A percentile compares a stretch with the other conserved stretches of the same genome.
These are phyloP conservation scores for Acacia pycnantha DNA, from an alignment of 331 rosid genomes.

Conservation along the genomic window DNA sequence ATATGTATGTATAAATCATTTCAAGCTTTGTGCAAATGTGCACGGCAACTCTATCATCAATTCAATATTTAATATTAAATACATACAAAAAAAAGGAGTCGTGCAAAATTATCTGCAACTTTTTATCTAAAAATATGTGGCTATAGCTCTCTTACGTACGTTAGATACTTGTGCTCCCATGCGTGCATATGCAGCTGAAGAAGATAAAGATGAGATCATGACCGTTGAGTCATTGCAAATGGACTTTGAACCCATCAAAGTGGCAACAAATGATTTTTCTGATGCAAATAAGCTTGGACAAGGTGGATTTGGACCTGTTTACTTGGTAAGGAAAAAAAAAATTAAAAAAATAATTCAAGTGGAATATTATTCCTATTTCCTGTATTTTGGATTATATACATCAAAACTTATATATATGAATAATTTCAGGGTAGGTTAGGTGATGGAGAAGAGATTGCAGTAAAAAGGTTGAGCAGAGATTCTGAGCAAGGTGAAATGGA, in stretches of 20 bases:
- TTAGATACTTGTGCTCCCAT: not conserved
- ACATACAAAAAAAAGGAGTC: not conserved
- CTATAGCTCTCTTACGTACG: not conserved
- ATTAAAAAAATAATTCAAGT: not conserved
- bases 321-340: constrained; percentile 20
- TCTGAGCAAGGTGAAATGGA: constrained; percentile 29
- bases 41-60: not conserved
- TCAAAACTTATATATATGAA: not conserved
- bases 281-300: constrained; percentile 37
- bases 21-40: not conserved
- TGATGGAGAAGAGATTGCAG: constrained; percentile 39
- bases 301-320: constrained; percentile 43
- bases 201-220: not conserved
- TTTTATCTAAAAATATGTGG: not conserved
- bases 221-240: constrained; percentile 14
- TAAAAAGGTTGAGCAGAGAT: constrained; percentile 31
- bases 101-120: too few species aligned
- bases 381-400: not conserved
- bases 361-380: not conserved
- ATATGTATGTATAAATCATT: too few species aligned
- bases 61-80: too few species aligned
- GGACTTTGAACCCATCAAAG: constrained; percentile 1
- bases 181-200: not conserved
- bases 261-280: constrained; percentile 38
- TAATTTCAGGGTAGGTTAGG: constrained; percentile 31